Conservation (phyloP, 2,329 filamentous ascomycete genomes). For the Chaetomiaceae sp. region DNA sequence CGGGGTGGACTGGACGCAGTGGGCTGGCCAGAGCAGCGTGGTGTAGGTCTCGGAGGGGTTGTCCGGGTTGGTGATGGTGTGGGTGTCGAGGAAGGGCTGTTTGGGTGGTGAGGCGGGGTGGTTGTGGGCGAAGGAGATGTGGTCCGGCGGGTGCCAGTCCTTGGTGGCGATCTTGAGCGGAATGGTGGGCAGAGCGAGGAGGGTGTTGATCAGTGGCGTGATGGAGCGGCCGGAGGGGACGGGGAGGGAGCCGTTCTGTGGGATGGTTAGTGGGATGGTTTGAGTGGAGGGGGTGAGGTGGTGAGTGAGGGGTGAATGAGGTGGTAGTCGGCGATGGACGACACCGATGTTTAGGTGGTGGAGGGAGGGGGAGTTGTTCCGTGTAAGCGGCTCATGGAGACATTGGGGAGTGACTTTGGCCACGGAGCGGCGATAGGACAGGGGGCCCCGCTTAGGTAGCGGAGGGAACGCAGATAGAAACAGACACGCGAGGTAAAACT, state of each 20-base stretch:
- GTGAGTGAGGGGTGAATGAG: neutral
- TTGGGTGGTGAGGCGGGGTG: constrained; percentile 50
- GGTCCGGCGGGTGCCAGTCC: constrained; percentile 79
- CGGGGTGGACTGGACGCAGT: constrained; percentile 73
- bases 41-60: constrained; percentile 59
- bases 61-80: constrained; percentile 62
- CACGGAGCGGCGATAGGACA: no score
- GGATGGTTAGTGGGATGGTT: constrained; percentile 9
- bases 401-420: no score
- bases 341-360: neutral
- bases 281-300: neutral
- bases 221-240: constrained; percentile 71
- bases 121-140: constrained; percentile 85
- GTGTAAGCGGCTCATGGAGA: neutral
- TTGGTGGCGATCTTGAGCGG: constrained; percentile 75
- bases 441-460: neutral
- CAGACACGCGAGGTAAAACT: neutral
- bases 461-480: neutral
- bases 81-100: constrained; percentile 61
- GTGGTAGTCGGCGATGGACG: neutral
- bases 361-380: no score
- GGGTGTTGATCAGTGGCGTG: constrained; percentile 65
- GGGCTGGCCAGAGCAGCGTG: constrained; percentile 79
- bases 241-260: constrained; percentile 75
- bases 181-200: constrained; percentile 69